Evolutionary conservation across 441 rosid genomes (phyloP), one percentile per base, ranked within the genome.

Genomic region (Brassica balearica): DNA sequence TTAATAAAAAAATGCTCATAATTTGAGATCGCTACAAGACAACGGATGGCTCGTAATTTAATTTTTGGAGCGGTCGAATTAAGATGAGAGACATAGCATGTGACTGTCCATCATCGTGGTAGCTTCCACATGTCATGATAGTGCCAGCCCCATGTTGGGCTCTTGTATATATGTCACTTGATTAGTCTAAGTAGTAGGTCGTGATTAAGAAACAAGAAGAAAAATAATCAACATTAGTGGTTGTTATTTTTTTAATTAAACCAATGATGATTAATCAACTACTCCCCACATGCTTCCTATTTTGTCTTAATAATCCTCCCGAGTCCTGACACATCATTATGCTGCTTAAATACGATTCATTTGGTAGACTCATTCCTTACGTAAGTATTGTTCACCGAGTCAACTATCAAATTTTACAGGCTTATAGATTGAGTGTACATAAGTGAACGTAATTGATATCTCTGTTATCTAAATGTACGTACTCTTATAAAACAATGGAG

Each of bases 1-100:
- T 32, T 66, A 6, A 11, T 11, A 11, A 46, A 48, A 51, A 36
- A 8, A 36, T 19, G 8, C 41, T 6, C 29, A 27, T 17, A 8
- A 27, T 61, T 3, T 43, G 14, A 5, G 12, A 55, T 53, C 8
- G n/a, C 63, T 29, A 5, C 73, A 34, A 36, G 15, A 12, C 56
- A 59, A 22, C 3, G 74, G 32, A 11, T 56, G 48, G 48, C 48
- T 2, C 17, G 14, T 36, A 10, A 75, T 17, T 15, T 29, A 7
- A 19, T 67, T 10, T 10, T 59, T 17, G 6, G 69, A 61, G 20
- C 4, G 22, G 20, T 27, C 8, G 7, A 11, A 25, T 11, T 53
- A 4, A 12, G 68, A 68, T n/a, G 34, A 66, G 67, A 34, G 43
- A 67, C 81, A 67, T 20, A 22, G 64, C 81, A 78, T 78, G 81